Base-by-base conservation (phyloP, 1,284 basidiomycete genomes). In the Salmacisia buchloeana region DNA sequence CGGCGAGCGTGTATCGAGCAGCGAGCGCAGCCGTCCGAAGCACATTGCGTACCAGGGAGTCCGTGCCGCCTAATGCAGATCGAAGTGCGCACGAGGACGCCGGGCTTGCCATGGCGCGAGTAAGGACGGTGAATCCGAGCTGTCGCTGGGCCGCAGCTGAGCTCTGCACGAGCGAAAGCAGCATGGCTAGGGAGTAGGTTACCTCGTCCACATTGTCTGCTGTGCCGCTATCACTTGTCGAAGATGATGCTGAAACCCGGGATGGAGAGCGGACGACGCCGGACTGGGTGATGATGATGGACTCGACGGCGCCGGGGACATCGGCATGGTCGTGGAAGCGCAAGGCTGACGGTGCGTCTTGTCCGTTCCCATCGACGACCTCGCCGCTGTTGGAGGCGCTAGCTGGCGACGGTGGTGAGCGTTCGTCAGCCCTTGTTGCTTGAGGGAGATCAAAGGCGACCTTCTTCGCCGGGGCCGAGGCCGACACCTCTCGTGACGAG, bases 131-230 rank as follows among this genome's bases (percentile, higher is more conserved):
- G 29, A 54, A 31, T 13, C 49, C 49, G 29, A 54, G 49, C n/a
- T 29, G 9, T 54, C 49, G 23, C 13, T 54, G 49, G 12, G 49
- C 27, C 29, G 49, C 18, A n/a, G 49, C 49, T 7, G 49, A 54
- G 49, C 49, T 54, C 34, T 54, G 49, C 29, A 31, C 49, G 49
- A 54, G 49, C 9, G 49, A 54, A 31, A 54, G 49, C 4, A 54
- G 49, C 49, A 54, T 54, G 27, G 49, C 13, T 7, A 54, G 31
- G 4, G 49, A 31, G 49, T 54, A 54, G n/a, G n/a, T n/a, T 33
- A 31, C 29, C 27, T 54, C 49, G 23, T 49, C 45, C 27, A 15
- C 49, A n/a, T n/a, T n/a, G n/a, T n/a, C n/a, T n/a, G n/a, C n/a
- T n/a, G n/a, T n/a, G n/a, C n/a, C n/a, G n/a, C n/a, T n/a, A n/a